Evolutionary conservation across 1,139 yeast genomes (phyloP), one percentile per base, ranked within the genome.

Genomic region (Oligophagozyma castellii): DNA sequence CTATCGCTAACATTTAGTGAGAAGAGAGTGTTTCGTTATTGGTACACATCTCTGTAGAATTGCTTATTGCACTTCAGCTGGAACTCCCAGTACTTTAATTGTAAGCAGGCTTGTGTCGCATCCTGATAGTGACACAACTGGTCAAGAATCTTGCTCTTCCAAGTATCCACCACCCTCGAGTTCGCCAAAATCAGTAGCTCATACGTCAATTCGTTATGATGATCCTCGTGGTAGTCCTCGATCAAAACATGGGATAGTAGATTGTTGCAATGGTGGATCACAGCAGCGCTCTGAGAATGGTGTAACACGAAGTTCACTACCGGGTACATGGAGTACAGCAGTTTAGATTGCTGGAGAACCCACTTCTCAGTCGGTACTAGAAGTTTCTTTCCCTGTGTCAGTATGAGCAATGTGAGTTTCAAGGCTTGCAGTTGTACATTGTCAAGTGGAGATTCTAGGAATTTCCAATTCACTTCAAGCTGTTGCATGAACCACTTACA

Each of bases 31-130:
- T 18, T 7, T 18, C 10, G 10, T 18, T 7, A 7, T 18, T 7
- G 10, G 23, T 41, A 37, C 14, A 41, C 35, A 27, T 41, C 47
- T 26, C 32, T 35, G 32, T 42, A 40, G 28, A 42, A 36, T 24
- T 37, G 39, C 26, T 41, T 38, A 26, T 39, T 40, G 24, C 38
- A 36, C 19, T 39, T 34, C 24, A 40, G 27, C 24, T 43, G 47
- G 21, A 35, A 24, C 28, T 45, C 42, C 48, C 49, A 45, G 27
- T 39, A 44, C 22, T 38, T 36, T 24, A 45, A 27, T 26, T 45
- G 47, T 19, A 41, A 33, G 16, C 42, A 40, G 5, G 48, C 36
- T 13, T 35, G 30, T 3, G 42, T 30, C 3, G 42, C 39, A 27
- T 45, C 50, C 26, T 39, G 35, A 18, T 38, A 35, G 7, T 33